Evolutionary conservation across 2,329 filamentous ascomycete species (phyloP).

Genomic region (Fusarium humuli): DNA sequence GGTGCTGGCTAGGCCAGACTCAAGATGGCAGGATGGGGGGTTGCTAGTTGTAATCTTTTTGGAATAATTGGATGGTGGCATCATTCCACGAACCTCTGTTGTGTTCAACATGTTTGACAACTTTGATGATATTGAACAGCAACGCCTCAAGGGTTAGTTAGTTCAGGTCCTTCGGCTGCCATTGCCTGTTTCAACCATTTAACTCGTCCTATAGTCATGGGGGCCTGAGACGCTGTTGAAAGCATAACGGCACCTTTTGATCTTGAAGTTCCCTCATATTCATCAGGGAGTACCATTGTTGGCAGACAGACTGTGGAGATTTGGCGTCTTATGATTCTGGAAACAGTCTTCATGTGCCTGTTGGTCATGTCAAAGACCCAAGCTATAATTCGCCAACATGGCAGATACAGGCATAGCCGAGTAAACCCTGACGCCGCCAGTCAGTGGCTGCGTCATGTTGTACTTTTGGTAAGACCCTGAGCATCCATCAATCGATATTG

Average conservation of each 20-base stretch:
- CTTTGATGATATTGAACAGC: neutral
- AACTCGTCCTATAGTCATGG: neutral
- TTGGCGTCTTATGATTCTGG: slow-evolving; percentile 9
- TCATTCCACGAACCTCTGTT: neutral
- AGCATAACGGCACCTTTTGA: neutral
- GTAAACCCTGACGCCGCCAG: slow-evolving; percentile 17
- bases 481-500: neutral
- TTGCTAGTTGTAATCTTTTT: neutral
- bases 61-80: neutral
- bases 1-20: slow-evolving; percentile 15
- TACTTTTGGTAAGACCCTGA: slow-evolving; percentile 9
- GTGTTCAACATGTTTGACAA: neutral
- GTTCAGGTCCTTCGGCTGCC: neutral
- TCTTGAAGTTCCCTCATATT: neutral
- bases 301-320: neutral
- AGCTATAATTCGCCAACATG: slow-evolving; percentile 11
- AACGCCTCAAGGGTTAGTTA: neutral
- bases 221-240: neutral
- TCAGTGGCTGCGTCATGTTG: slow-evolving; percentile 8
- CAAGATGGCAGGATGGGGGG: neutral
- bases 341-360: slow-evolving; percentile 2
- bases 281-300: neutral
- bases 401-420: slow-evolving; percentile 7
- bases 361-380: neutral
- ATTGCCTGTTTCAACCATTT: neutral